Conservation (phyloP, 164 flowering plant genomes). For the Vitis rupestris region DNA sequence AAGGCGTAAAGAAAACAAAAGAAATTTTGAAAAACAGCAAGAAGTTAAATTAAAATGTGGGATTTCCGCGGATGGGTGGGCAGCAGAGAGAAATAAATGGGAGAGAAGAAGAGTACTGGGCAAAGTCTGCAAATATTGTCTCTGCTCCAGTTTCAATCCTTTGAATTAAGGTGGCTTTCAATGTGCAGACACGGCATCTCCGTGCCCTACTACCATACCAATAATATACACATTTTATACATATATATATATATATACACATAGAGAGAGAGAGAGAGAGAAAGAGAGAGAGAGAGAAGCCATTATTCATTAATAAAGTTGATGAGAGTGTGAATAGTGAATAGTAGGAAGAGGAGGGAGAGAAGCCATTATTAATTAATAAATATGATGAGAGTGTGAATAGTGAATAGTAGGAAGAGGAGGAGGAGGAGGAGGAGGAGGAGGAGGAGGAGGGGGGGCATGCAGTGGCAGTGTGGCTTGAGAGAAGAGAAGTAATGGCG, state of each 20-base stretch:
- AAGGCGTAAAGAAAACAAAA: too few species aligned
- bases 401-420: too few species aligned
- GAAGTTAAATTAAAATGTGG: too few species aligned
- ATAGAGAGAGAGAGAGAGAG: too few species aligned
- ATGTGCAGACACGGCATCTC: conserved; percentile 47
- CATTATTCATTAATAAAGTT: neutral
- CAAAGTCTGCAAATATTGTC: conserved; percentile 17
- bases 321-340: neutral
- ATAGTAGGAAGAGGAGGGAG: too few species aligned
- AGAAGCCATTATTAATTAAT: neutral
- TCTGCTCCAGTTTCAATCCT: conserved; percentile 7
- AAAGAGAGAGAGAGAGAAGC: too few species aligned
- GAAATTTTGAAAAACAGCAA: too few species aligned
- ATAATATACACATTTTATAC: neutral
- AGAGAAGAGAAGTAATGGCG: conserved; percentile 7
- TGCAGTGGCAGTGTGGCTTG: neutral
- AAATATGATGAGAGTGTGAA: neutral
- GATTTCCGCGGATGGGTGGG: too few species aligned
- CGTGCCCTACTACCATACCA: conserved; percentile 33
- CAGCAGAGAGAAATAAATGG: too few species aligned
- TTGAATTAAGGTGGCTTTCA: conserved; percentile 21
- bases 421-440: too few species aligned
- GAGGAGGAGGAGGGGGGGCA: neutral
- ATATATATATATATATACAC: neutral
- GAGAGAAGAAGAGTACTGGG: conserved; percentile 1